These are phyloP conservation scores for Tuber umbilicatum DNA, from an alignment of 495 filamentous ascomycete genomes.

Conservation along the genomic window DNA sequence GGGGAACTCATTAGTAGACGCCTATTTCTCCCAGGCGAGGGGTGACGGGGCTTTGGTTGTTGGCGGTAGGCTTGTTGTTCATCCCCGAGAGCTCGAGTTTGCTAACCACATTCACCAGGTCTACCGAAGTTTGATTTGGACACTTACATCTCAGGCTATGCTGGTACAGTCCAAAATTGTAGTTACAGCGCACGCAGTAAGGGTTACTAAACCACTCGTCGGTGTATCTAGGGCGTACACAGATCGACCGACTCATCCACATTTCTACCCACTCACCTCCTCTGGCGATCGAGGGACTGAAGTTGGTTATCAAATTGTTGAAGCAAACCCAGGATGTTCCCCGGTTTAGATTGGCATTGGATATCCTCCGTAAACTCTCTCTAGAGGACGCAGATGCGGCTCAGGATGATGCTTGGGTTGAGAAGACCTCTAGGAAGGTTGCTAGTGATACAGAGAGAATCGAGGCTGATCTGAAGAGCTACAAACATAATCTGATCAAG, in stretches of 20 bases:
- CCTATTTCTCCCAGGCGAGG: constrained; percentile 48
- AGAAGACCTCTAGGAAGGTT: constrained; percentile 56
- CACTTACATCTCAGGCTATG: constrained; percentile 84
- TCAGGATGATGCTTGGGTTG: constrained; percentile 65
- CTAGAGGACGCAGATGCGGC: constrained; percentile 62
- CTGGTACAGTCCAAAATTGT: constrained; percentile 50
- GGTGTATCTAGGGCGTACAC: constrained; percentile 18
- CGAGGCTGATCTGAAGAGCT: constrained; percentile 76
- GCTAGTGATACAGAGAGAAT: constrained; percentile 62
- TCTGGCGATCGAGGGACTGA: constrained; percentile 73
- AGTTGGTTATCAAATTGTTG: constrained; percentile 66
- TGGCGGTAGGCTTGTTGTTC: constrained; percentile 42
- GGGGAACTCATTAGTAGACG: background rate
- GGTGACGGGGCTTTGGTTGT: constrained; percentile 47
- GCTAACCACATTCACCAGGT: constrained; percentile 48
- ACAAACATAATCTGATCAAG: constrained; percentile 96
- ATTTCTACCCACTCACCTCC: constrained; percentile 73
- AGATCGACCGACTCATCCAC: constrained; percentile 64
- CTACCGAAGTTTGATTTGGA: constrained; percentile 88
- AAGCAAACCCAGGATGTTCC: constrained; percentile 67
- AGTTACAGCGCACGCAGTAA: background rate
- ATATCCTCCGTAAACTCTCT: constrained; percentile 55
- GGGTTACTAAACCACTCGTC: background rate
- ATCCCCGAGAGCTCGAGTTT: constrained; percentile 12
- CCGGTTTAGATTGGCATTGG: constrained; percentile 63